Evolutionary conservation across 352 stramenopile genomes (phyloP).

Genomic region (Pythium angustatum): DNA sequence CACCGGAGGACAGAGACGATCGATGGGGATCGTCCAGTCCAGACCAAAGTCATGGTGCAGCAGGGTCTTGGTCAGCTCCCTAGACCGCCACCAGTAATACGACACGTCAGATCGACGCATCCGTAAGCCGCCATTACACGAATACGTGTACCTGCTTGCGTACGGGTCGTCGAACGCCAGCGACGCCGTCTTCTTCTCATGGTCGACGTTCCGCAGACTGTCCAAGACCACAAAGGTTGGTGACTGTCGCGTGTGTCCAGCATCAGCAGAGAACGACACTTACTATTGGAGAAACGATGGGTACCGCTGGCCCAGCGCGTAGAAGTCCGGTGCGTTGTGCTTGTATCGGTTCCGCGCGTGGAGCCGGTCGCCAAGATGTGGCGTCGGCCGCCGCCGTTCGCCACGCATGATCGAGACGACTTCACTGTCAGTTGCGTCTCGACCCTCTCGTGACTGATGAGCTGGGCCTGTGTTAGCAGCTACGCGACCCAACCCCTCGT

Average conservation of each 20-base stretch:
- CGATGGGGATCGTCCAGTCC: slow-evolving; percentile 89
- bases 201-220: slow-evolving; percentile 70
- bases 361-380: slow-evolving; percentile 56
- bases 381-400: slow-evolving; percentile 55
- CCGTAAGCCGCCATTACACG: neutral
- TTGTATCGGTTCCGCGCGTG: slow-evolving; percentile 83
- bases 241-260: no score
- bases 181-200: slow-evolving; percentile 50
- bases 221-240: no score
- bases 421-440: neutral
- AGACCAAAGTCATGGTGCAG: slow-evolving; percentile 91
- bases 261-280: slow-evolving; percentile 1
- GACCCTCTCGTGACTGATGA: neutral
- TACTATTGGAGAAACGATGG: slow-evolving; percentile 68
- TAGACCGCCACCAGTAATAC: slow-evolving; percentile 6
- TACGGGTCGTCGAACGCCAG: slow-evolving; percentile 79
- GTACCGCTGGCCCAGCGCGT: slow-evolving; percentile 61
- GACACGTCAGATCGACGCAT: neutral
- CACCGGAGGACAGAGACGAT: slow-evolving; percentile 94
- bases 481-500: neutral
- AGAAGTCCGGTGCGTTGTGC: slow-evolving; percentile 70
- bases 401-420: slow-evolving; percentile 26
- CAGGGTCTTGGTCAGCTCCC: slow-evolving; percentile 91
- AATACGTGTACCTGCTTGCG: slow-evolving; percentile 53
- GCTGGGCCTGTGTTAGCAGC: neutral